Evolutionary conservation across 768 basidiomycete species (phyloP).

Genomic region (Chalciporus sphaerocephalus): DNA sequence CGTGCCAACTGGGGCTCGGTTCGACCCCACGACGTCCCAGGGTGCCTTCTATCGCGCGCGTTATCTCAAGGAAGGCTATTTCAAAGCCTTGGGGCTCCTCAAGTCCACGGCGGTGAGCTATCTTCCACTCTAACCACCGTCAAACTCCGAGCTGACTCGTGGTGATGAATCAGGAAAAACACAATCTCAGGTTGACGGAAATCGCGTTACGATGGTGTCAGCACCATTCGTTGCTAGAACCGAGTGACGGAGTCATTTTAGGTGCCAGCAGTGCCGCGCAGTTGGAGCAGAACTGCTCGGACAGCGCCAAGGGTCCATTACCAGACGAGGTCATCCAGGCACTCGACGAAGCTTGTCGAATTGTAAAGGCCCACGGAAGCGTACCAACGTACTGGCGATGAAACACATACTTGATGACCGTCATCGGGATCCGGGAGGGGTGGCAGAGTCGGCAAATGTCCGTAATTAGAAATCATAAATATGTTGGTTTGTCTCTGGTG

Average conservation of each 20-base stretch:
- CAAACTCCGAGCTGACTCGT: background rate
- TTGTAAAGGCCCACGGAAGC: background rate
- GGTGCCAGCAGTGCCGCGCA: slow-evolving; percentile 34
- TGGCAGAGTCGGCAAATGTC: background rate
- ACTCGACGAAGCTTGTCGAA: background rate
- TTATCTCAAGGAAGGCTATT: background rate
- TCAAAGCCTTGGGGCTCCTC: background rate
- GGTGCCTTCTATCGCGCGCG: background rate
- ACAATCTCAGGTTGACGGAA: background rate
- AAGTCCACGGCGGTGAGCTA: background rate
- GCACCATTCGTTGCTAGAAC: slow-evolving; percentile 14
- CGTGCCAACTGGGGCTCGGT: background rate
- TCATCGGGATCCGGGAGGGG: no score
- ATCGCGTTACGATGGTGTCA: background rate
- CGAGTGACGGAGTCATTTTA: slow-evolving; percentile 33
- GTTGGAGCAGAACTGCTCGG: slow-evolving; percentile 29
- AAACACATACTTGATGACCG: background rate
- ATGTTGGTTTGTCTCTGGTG: no score
- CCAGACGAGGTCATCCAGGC: slow-evolving; percentile 32
- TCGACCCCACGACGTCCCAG: background rate
- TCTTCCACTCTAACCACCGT: background rate
- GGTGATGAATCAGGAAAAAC: background rate
- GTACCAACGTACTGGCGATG: background rate
- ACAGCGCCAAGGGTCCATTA: slow-evolving; percentile 41
- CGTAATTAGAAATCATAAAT: background rate